Evolutionary conservation across 2,329 filamentous ascomycete genomes (phyloP).

Genomic region (Didymella keratinophila): DNA sequence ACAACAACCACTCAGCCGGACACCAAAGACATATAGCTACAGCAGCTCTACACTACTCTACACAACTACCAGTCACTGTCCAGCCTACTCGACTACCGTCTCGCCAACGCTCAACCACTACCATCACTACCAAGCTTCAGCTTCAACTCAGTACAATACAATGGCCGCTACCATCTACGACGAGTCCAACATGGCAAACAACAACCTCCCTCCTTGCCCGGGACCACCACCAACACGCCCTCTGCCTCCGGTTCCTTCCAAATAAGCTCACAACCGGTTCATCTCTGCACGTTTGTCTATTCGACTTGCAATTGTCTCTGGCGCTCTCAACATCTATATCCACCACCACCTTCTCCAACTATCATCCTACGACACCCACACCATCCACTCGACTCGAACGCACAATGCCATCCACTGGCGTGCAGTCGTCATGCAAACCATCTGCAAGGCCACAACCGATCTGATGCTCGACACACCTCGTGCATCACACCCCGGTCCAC

Average conservation of each 20-base stretch:
- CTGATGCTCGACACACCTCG: conserved; percentile 35
- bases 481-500: conserved; percentile 31
- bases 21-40: conserved; percentile 33
- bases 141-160: conserved; percentile 32
- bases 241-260: conserved; percentile 56
- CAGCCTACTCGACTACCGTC: conserved; percentile 18
- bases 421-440: conserved; percentile 37
- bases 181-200: conserved; percentile 48
- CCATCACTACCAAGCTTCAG: conserved; percentile 18
- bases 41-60: conserved; percentile 21
- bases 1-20: conserved; percentile 30
- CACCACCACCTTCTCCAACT: conserved; percentile 13
- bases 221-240: conserved; percentile 58
- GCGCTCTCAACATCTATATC: conserved; percentile 37
- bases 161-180: conserved; percentile 50
- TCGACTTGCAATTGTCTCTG: conserved; percentile 35
- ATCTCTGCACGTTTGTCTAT: conserved; percentile 25
- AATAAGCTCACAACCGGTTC: conserved; percentile 40
- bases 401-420: conserved; percentile 26
- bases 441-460: conserved; percentile 36
- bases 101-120: conserved; percentile 17
- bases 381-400: conserved; percentile 27
- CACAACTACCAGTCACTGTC: conserved; percentile 23
- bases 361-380: conserved; percentile 24
- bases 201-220: conserved; percentile 58